Evolutionary conservation across 768 basidiomycete genomes (phyloP), one percentile per base, ranked within the genome.

Genomic region (Tulasnella calospora): DNA sequence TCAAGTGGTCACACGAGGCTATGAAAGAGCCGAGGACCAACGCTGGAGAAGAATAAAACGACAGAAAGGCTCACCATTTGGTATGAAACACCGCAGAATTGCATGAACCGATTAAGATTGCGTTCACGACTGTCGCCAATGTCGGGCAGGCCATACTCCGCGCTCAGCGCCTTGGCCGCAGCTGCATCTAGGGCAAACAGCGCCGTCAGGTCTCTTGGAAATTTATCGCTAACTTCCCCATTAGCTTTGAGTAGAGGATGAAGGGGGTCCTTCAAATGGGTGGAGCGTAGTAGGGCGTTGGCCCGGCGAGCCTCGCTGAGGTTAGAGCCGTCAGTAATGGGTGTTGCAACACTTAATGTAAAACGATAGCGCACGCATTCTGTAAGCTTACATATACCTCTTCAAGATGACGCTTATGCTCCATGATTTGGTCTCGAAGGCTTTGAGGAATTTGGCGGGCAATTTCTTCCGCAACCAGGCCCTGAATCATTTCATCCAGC

Each of bases 61-160:
- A 9, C 5, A 23, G 55, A 40, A 70, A n/a, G 44, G 57, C 85
- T 83, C 82, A 89, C 89, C 87, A 89, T 85, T 83, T 88, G 88
- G 81, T 89, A 90, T 80, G 85, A 83, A n/a, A 90, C 86, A 7
- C 89, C 89, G 78, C 86, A 88, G 82, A 89, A 88, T 75, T 87
- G 88, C 85, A 90, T 88, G 82, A 91, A 86, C 40, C 83, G 82
- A 80, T 90, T 91, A 78, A 90, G 82, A 80, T 90, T 90, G n/a
- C 83, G 82, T 44, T 88, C 87, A 71, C 86, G 84, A 33, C 83
- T 83, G 17, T 86, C 86, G 0, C 85, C 84, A 8, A 85, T 80
- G 40, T 85, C 85, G 17, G 72, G 61, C 13, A 84, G 76, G 30
- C 80, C 83, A 80, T 86, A 86, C 27, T 86, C 85, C n/a, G 78